Evolutionary conservation across 768 basidiomycete genomes (phyloP), one percentile per base, ranked within the genome.

Genomic region (Leccinum subtestaceum): DNA sequence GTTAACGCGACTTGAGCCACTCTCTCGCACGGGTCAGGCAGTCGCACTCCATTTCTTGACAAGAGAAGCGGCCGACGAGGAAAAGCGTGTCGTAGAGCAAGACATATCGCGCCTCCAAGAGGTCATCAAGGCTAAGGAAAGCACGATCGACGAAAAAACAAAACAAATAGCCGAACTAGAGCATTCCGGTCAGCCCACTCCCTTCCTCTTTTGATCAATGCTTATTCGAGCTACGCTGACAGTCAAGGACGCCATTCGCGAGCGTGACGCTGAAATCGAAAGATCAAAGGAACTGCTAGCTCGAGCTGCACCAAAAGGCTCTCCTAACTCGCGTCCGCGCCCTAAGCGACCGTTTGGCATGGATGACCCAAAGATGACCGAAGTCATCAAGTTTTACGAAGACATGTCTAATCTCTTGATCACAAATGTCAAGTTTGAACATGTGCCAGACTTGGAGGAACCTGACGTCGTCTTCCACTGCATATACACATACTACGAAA

Each of bases 321-420:
- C 80, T 31, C 66, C 71, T 21, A 73, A 74, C 21, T 53, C 65
- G 21, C 75, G 76, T 52, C 61, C 74, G 53, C 75, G 78, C 13
- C 46, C 68, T 19, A 68, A 70, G 29, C 75, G 75, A 58, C 65
- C 76, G 1, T 63, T 77, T 17, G 74, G 76, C 21, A 56, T 71
- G 48, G 79, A 84, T 23, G 84, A 87, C 61, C 83, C 83, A 5
- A 86, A 86, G 68, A 80, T 84, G 63, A 74, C 76, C 3, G 76
- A 80, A 66, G 80, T 87, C 46, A 80, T 93, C 64, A 79, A 78
- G 53, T 82, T 95, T 60, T 96, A 96, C 69, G 92, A 95, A 71
- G 92, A 95, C 66, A 72, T 93, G 62, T 93, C 91, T 1, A 91
- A 93, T 65, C 75, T 95, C 23, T 78, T 91, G 40, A 80, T 95